Base-by-base conservation (phyloP, 2,329 filamentous ascomycete species). In the Colletotrichum endophyticum region DNA sequence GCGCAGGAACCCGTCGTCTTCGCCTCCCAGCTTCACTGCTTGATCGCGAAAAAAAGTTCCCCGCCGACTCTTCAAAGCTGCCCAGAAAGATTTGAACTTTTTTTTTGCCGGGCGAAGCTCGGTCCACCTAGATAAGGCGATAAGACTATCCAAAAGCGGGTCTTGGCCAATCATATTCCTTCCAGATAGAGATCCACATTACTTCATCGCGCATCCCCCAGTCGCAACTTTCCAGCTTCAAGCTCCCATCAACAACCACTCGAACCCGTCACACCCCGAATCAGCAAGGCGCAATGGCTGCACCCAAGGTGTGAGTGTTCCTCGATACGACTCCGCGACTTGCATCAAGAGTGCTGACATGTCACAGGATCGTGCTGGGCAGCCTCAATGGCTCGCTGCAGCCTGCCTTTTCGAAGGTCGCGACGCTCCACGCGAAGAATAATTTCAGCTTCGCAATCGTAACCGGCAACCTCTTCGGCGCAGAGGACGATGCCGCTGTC, bases 361-460 rank as follows among this genome's bases (percentile, higher is more conserved):
- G 62, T 80, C 15, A 25, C 68, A 95, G 94, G 74, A 93, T 97
- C 80, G 95, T 98, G 53, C 87, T 98, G 77, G 97, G 97, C 73
- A 93, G 93, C 82, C 89, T 98, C 78, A 94, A 96, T 82, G 96
- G 96, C 81, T 92, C 95, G 82, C 90, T 98, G 69, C 89, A 91
- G 78, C 85, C 93, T 15, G 93, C 94, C 12, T 95, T 99, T 83
- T 89, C 91, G 76, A 99, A 98, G 85, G 88, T 99, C 25, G 89
- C 93, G 11, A 91, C 92, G 12, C 88, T 99, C 4, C 96, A 99
- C 80, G 88, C 92, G 44, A 99, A 98, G 86, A 97, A 98, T 83
- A 91, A 90, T 81, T 99, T 99, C 84, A 90, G 95, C 16, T 94
- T 98, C 80, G 96, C 95, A 19, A 92, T 99, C 72, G 87, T 98